Evolutionary conservation across 306 rosid genomes (phyloP), one percentile per base, ranked within the genome.

Genomic region (Rubus parviflorus): DNA sequence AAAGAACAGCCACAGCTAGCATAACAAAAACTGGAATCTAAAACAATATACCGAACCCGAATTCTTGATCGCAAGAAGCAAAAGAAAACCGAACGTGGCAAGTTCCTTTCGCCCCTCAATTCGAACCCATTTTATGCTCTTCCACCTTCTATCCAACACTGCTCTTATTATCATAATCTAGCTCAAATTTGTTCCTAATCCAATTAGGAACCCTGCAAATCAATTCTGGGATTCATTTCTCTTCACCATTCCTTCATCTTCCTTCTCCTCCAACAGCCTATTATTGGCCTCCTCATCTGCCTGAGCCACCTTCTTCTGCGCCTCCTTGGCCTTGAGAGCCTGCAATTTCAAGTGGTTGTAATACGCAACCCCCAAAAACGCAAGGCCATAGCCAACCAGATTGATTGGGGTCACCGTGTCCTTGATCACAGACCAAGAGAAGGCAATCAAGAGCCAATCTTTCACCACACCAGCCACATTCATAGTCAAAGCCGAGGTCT

Each of bases 381-480:
- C 98, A 51, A 93, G 88, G 1, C 90, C 94, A 37, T 93, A 93
- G 0, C 98, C 98, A 4, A 91, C 75, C 88, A 93, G 83, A 84
- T 93, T 93, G 47, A 93, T 77, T 3, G 93, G 93, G 0, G 98
- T 93, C 48, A 93, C 97, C 0, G 95, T 93, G 42, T 93, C 98
- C 90, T 88, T 89, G 30, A 93, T 93, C 5, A 93, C 97, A 2
- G 97, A 89, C 98, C 98, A 93, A 0, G 98, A 93, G 72, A 91
- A 93, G 0, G 95, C 98, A 17, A 93, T 93, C 76, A 93, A 47
- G 12, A 93, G 75, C 98, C 98, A 93, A 49, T 93, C 98, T 77
- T 93, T 93, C 0, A 93, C 97, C 2, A 93, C 97, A 3, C 98
- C 98, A 9, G 98, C 98, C 37, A 91, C 98, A 74, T 93, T 93